Evolutionary conservation across 106 monocot species (phyloP).

Genomic region (Agapanthus africanus): DNA sequence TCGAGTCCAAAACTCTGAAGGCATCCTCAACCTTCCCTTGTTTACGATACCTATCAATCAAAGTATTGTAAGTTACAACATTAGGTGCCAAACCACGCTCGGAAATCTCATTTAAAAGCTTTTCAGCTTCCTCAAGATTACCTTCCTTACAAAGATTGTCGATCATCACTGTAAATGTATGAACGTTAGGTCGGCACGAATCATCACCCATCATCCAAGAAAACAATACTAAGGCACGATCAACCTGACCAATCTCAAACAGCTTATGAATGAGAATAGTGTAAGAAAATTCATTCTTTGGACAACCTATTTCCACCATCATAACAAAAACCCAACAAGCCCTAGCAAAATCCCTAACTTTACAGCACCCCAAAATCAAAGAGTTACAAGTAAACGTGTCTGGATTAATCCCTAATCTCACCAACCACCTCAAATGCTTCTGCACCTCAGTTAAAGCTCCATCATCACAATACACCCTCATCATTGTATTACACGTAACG

Average conservation of each 20-base stretch:
- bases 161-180: conserved; percentile 17
- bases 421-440: conserved; percentile 29
- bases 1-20: conserved; percentile 14
- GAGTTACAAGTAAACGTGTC: conserved; percentile 61
- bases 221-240: conserved; percentile 11
- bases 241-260: conserved; percentile 6
- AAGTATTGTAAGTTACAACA: conserved; percentile 4
- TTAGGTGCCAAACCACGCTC: conserved; percentile 12
- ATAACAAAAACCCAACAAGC: conserved; percentile 21
- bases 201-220: conserved; percentile 12
- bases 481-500: conserved; percentile 53
- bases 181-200: conserved; percentile 9
- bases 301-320: conserved; percentile 19
- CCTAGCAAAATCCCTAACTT: conserved; percentile 16
- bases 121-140: conserved; percentile 7
- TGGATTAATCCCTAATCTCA: conserved; percentile 22
- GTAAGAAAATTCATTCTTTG: conserved; percentile 14
- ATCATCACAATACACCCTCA: conserved; percentile 61
- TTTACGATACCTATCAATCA: conserved; percentile 20
- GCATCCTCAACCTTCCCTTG: conserved; percentile 11
- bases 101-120: conserved; percentile 14
- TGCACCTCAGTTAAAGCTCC: conserved; percentile 40
- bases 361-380: conserved; percentile 52
- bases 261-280: conserved; percentile 20
- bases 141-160: conserved; percentile 18